phyloP scores from a whole-genome alignment of 176 grass and related monocot species.

The Paspalum notatum region DNA sequence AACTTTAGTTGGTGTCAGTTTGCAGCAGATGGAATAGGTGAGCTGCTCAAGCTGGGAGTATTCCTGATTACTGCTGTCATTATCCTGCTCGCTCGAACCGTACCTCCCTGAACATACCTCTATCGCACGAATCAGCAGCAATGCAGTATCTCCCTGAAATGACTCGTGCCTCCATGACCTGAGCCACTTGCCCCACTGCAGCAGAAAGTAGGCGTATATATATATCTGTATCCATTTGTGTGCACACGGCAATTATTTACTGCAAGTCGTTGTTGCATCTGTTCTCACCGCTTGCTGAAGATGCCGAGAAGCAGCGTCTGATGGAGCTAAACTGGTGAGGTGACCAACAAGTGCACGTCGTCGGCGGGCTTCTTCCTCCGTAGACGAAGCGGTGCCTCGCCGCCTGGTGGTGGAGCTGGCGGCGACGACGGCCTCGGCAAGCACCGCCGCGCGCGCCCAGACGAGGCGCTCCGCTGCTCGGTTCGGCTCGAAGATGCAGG shows the following conservation, averaged over 20 bases:
- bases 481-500: conserved; percentile 54
- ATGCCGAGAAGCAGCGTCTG: too few species aligned
- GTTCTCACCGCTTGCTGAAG: too few species aligned
- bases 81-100: background rate
- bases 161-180: background rate
- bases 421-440: conserved; percentile 44
- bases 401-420: too few species aligned
- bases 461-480: conserved; percentile 40
- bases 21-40: conserved; percentile 45
- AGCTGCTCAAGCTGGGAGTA: conserved; percentile 29
- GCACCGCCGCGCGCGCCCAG: conserved; percentile 45
- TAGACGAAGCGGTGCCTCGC: too few species aligned
- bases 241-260: too few species aligned
- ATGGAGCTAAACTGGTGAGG: too few species aligned
- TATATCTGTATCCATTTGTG: too few species aligned
- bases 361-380: too few species aligned
- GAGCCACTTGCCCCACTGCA: conserved; percentile 77
- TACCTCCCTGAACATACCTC: conserved; percentile 53
- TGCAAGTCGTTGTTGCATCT: too few species aligned
- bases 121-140: conserved; percentile 45
- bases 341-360: too few species aligned
- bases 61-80: too few species aligned
- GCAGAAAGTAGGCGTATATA: too few species aligned
- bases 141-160: background rate
- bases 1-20: conserved; percentile 15